These are phyloP conservation scores for Chaetomium sp. DNA, from an alignment of 2,329 filamentous ascomycete species.

Conservation along the genomic window DNA sequence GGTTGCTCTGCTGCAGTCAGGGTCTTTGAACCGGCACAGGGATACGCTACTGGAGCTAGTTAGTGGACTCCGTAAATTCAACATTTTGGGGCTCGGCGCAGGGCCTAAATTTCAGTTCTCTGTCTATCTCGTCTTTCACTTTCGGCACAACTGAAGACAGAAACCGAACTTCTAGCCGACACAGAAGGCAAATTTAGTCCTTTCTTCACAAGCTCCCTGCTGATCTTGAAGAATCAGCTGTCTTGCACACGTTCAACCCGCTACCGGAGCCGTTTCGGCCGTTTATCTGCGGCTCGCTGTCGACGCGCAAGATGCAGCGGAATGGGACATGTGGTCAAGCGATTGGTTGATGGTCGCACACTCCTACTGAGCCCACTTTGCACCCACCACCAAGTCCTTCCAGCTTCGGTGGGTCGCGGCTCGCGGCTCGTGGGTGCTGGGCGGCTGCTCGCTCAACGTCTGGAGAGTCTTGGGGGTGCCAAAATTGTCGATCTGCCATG, in stretches of 20 bases:
- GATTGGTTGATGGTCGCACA: constrained; percentile 33
- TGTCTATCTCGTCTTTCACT: no score
- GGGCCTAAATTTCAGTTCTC: no score
- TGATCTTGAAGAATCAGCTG: no score
- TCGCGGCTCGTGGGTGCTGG: neutral
- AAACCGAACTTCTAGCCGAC: no score
- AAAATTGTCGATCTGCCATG: constrained; percentile 1
- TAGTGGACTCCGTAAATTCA: no score
- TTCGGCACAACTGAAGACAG: no score
- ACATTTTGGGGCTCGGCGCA: no score
- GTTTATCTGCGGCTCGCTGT: constrained; percentile 7
- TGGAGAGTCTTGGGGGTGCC: neutral
- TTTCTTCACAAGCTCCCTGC: no score
- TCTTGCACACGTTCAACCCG: neutral
- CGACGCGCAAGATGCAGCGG: neutral
- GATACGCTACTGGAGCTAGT: no score
- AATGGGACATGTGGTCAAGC: constrained; percentile 36
- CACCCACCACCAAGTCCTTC: neutral
- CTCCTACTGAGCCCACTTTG: constrained; percentile 3
- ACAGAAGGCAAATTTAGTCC: no score
- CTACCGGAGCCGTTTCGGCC: neutral
- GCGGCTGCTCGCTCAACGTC: constrained; percentile 4
- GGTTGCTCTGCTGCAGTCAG: no score
- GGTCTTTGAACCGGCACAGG: no score
- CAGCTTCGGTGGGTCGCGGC: constrained; percentile 5